phyloP scores from a whole-genome alignment of 176 grass and related monocot genomes.

The Otatea glauca region DNA sequence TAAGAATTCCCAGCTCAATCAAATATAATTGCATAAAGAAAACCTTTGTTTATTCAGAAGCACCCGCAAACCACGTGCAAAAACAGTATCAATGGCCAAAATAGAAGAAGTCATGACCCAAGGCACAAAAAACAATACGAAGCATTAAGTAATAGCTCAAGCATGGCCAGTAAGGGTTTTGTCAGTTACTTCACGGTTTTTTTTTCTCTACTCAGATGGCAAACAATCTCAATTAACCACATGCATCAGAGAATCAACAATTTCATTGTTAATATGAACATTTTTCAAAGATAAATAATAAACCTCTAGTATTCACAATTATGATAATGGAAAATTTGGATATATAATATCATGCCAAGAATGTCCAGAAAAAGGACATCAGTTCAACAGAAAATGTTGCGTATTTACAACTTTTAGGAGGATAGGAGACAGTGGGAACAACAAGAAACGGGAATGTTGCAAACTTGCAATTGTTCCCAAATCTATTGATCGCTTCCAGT shows the following conservation, averaged over 20 bases:
- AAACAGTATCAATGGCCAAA: not conserved
- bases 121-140: not conserved
- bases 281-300: not conserved
- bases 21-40: conserved; percentile 8
- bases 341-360: conserved; percentile 8
- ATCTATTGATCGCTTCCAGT: not conserved
- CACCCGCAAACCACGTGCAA: not conserved
- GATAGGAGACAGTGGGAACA: not conserved
- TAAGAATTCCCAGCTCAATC: not conserved
- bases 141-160: conserved; percentile 27
- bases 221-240: not conserved
- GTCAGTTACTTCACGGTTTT: not conserved
- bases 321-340: conserved; percentile 20
- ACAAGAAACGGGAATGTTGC: not conserved
- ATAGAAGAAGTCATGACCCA: conserved; percentile 22
- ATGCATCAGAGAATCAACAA: conserved; percentile 14
- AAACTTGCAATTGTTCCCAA: not conserved
- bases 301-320: conserved; percentile 8
- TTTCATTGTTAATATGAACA: not conserved
- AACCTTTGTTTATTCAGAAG: not conserved
- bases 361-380: not conserved
- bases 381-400: not conserved
- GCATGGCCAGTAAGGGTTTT: conserved; percentile 12
- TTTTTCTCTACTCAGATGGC: not conserved
- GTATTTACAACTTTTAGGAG: not conserved